Base-by-base conservation (phyloP, 257 asterid species). In the Gentiana dahurica region DNA sequence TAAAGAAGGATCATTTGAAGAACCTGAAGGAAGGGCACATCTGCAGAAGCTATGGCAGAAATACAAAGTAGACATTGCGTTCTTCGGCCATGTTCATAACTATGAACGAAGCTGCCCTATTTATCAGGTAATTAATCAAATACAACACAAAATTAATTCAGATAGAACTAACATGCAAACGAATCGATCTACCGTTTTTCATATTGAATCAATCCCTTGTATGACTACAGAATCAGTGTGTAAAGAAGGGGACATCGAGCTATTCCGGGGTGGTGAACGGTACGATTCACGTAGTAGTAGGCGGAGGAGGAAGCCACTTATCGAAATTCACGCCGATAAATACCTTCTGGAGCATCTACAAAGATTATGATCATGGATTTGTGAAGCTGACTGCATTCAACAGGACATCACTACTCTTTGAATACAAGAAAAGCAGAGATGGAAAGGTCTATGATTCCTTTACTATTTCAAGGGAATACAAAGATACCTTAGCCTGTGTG, bases 371-470 rank as follows among this genome's bases (percentile, higher is more conserved):
- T 60, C 82, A 67, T 73, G 88, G 95, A 13, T 85, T 82, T 12
- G 82, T 68, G 15, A 85, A 82, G 75, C 54, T 82, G 37, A 82
- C 92, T 3, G 77, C 92, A 1, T 78, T 77, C 15, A 80, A 85
- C 67, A 81, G 71, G 53, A 79, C 88, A 1, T 78, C 81, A 2
- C 88, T 85, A 54, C 73, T 69, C 10, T 85, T 82, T 7, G 86
- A 82, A 24, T 82, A 82, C 77, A 79, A 80, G 78, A 85, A 77
- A 81, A 85, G 88, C 58, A 68, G 77, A 3, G 84, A 85, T 45
- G 95, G 92, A 12, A 72, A 77, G 56, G 92, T 85, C 12, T 80
- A 85, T 34, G 95, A 85, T 61, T 82, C 82, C 8, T 85, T 85
- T 70, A 78, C 91, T 62, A 65, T 85, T 44, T 79, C 84, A 4